Conservation (phyloP, 2,329 filamentous ascomycete species). For the Microsporum ferrugineum region DNA sequence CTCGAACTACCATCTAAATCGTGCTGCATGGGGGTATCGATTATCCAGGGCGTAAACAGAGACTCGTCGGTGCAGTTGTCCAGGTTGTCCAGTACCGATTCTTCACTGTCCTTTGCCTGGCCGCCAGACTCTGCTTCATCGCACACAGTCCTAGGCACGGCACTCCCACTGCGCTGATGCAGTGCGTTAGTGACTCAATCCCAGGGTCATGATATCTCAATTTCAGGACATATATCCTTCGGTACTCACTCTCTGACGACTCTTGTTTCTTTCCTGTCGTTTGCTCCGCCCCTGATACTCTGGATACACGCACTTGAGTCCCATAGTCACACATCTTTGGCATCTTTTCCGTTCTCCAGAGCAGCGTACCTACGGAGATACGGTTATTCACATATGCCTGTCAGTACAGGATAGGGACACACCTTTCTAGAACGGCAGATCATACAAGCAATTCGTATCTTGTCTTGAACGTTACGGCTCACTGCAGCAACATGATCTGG, state of each 20-base stretch:
- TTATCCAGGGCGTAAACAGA: not conserved
- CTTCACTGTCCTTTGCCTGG: no score
- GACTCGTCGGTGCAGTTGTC: no score
- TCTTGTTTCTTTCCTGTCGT: not conserved
- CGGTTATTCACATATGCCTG: no score
- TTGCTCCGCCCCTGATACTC: not conserved
- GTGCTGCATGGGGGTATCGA: not conserved
- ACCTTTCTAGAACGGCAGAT: not conserved
- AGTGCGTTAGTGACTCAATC: no score
- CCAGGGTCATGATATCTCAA: no score
- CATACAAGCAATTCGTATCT: not conserved
- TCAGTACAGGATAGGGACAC: not conserved
- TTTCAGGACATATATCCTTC: no score
- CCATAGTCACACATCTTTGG: constrained; percentile 2
- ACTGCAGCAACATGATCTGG: not conserved
- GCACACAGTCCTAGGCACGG: no score
- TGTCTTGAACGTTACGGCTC: not conserved
- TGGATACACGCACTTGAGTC: not conserved
- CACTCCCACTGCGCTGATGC: no score
- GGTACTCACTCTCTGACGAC: not conserved
- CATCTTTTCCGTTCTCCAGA: not conserved
- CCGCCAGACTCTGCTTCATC: no score
- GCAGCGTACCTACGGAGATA: not conserved
- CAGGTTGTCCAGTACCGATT: no score
- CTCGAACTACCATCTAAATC: not conserved